Evolutionary conservation across 495 filamentous ascomycete species (phyloP), one percentile per base, ranked within the genome.

Genomic region (Clavariopsis aquatica): DNA sequence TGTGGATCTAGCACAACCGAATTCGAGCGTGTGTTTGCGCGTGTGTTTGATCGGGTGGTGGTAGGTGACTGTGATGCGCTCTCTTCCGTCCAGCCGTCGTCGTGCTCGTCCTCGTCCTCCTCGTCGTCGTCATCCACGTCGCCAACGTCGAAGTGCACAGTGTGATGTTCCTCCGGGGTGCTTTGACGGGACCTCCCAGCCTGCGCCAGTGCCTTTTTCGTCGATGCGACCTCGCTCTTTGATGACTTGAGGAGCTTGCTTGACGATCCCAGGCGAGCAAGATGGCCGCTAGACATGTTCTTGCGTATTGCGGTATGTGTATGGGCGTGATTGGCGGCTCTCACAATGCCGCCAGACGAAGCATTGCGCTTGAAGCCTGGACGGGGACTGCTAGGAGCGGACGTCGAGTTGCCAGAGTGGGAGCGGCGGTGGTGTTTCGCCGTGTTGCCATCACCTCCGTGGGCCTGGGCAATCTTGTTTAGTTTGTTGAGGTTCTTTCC

Each of bases 31-130:
- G 76, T 78, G 53, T 77, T 76, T 23, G 71, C 64, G 47, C 74
- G 72, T 23, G 76, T 78, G 57, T 77, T 76, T 22, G 71, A 66
- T 29, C 76, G 68, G 46, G 76, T 78, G n/a, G 75, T 77, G 41
- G 62, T 72, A 24, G 76, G 76, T 51, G 75, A 77, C 54, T 76
- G 75, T 26, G 75, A 77, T 2, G 74, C 73, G 53, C 76, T 78
- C 27, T 77, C 71, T 38, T 78, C 76, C 15, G 76, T 78, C 76
- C 76, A 78, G 17, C 66, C 76, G 52, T 78, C 69, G 62, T 77
- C 76, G n/a, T 60, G 55, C 13, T 38, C 65, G 36, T 75, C 63
- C 31, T 78, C 69, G 60, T 38, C 65, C 28, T 75, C 63, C 31
- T 78, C 69, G 60, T 77, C 76, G n/a, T 60, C 49, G 20, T 38